A percentile compares a stretch with the other conserved stretches of the same genome.
Conservation (phyloP, 2,329 filamentous ascomycete species). For the Botrytis aclada region DNA sequence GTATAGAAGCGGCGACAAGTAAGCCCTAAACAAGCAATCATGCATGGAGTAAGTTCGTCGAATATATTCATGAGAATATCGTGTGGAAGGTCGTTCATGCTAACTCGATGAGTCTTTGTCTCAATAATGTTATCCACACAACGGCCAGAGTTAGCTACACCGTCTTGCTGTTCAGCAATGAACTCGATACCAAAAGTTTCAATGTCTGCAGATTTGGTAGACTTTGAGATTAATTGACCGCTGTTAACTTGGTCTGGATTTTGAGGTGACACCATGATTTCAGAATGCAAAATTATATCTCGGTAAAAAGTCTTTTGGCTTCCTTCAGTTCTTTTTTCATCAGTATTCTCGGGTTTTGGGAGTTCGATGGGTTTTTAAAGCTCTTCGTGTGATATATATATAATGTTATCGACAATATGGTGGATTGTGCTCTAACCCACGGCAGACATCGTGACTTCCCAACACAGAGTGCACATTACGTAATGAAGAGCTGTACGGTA, state of each 20-base stretch:
- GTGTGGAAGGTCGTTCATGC: background rate
- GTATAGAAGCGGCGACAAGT: background rate
- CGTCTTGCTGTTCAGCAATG: too few species aligned
- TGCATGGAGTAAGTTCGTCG: background rate
- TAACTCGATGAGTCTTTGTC: background rate
- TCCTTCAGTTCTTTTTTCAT: background rate
- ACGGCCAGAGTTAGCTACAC: background rate
- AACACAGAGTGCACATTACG: background rate
- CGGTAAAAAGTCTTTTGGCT: background rate
- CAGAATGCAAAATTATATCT: background rate
- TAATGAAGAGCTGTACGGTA: background rate
- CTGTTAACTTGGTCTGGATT: too few species aligned
- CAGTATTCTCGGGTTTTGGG: background rate
- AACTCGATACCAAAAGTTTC: background rate
- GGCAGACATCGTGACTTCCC: background rate
- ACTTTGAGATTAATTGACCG: background rate
- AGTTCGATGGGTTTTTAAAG: too few species aligned
- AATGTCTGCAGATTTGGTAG: background rate
- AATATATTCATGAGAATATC: background rate
- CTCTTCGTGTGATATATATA: background rate
- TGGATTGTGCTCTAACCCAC: background rate
- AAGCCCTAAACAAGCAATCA: background rate
- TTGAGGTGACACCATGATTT: background rate
- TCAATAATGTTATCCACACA: background rate
- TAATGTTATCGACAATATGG: background rate